Conservation (phyloP, 495 filamentous ascomycete species). For the Aspergillus kassunensis region DNA sequence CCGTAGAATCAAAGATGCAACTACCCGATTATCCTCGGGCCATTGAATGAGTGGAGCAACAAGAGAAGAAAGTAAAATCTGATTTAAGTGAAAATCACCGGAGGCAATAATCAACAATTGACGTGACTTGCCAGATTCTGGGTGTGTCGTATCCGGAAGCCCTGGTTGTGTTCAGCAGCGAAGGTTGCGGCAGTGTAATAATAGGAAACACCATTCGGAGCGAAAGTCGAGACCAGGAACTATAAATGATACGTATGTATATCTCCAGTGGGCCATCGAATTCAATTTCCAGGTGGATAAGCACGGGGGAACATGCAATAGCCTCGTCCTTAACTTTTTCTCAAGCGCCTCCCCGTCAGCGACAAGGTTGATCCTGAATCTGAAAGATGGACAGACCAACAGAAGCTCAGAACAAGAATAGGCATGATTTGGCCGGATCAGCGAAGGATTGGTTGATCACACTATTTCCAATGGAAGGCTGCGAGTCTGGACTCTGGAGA, state of each 20-base stretch:
- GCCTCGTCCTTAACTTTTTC: slow-evolving; percentile 6
- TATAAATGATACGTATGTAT: slow-evolving; percentile 6
- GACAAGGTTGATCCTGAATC: not conserved
- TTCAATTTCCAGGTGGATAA: slow-evolving; percentile 10
- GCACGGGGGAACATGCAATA: slow-evolving; percentile 8
- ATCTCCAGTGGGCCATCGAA: slow-evolving; percentile 13
- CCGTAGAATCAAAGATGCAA: slow-evolving; percentile 16
- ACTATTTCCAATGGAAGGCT: slow-evolving; percentile 2
- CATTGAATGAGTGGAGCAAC: slow-evolving; percentile 20
- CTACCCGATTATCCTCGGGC: slow-evolving; percentile 19
- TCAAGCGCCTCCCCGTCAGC: not conserved
- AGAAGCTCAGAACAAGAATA: not conserved
- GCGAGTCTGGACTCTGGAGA: too few species aligned
- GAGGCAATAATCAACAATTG: not conserved
- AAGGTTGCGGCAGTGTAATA: not conserved
- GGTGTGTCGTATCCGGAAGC: not conserved
- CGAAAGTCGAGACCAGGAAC: slow-evolving; percentile 4
- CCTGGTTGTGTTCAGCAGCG: not conserved
- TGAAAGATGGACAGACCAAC: not conserved
- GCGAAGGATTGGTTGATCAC: slow-evolving; percentile 7
- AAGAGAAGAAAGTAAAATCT: slow-evolving; percentile 2
- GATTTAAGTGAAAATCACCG: slow-evolving; percentile 5
- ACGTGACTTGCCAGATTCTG: slow-evolving; percentile 2
- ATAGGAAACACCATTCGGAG: slow-evolving; percentile 2
- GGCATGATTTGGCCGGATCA: slow-evolving; percentile 12